Conservation (phyloP, 148 eudicot species). For the Rhododendron molle region DNA sequence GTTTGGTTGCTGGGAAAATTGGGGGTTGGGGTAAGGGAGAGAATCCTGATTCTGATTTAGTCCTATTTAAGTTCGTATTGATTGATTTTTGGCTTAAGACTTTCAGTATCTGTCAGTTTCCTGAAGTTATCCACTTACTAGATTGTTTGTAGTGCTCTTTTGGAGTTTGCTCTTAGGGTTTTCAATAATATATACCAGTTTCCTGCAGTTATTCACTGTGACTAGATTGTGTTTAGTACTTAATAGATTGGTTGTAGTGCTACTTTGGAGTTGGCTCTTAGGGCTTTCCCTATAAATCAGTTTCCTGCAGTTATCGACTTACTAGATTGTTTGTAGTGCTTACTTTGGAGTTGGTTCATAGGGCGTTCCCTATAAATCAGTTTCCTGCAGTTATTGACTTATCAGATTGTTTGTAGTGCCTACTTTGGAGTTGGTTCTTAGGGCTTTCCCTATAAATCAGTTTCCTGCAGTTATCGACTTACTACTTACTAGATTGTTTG, state of each 20-base stretch:
- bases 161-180: background rate
- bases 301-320: background rate
- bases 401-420: background rate
- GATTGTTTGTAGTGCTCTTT: background rate
- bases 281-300: background rate
- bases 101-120: background rate
- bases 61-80: background rate
- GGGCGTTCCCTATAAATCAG: background rate
- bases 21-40: background rate
- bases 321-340: background rate
- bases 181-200: background rate
- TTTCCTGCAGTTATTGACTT: background rate
- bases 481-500: background rate
- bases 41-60: background rate
- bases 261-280: background rate
- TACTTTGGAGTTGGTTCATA: background rate
- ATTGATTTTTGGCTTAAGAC: background rate
- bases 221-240: background rate
- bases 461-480: background rate
- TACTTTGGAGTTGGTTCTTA: background rate
- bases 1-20: background rate
- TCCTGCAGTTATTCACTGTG: background rate
- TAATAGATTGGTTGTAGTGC: background rate
- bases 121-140: background rate
- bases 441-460: background rate